Base-by-base conservation (phyloP, 768 basidiomycete genomes). In the Termitomyces eurrhizus region DNA sequence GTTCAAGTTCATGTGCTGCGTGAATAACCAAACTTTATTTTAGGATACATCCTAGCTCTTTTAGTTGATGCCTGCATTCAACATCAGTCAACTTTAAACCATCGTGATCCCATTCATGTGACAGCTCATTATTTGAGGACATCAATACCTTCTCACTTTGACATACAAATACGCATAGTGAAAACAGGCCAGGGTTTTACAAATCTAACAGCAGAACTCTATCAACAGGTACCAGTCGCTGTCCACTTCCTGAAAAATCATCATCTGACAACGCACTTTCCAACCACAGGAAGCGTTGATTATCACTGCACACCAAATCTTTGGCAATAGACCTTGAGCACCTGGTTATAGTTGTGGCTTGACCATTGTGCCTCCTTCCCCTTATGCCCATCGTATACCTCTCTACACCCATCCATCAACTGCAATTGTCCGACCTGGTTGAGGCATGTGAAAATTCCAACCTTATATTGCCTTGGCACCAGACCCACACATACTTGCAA, bases 341-440 rank as follows among this genome's bases (percentile, higher is more conserved):
- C 18, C 67, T 70, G 33, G 29, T 26, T 11, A 51, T 44, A 61
- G 65, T 45, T 64, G 68, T 1, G 69, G 60, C 45, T 67, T 72
- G 62, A 74, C 74, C 26, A 62, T 87, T 16, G 62, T 72, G 1
- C 82, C 84, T 0, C 80, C 84, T 32, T 88, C 85, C 0, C 67
- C 80, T 7, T 87, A 84, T 64, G 83, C 86, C 0, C 80, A 83
- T 2, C 81, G 83, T n/a, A 66, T 83, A 35, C 87, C 87, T 4
- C 68, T 88, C 8, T 70, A 82, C 65, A 68, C 70, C 0, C 85
- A 87, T 65, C 86, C 87, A 3, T 78, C 83, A 36, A 67, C 62
- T 7, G 76, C 76, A 0, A 61, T 67, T 4, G 58, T 54, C 3
- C 64, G 68, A 32, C 65, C 69, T 5, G 58, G 72, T 56, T 62